Base-by-base conservation (phyloP, 2,329 filamentous ascomycete species). In the Paracorniculantispora psalliotae region DNA sequence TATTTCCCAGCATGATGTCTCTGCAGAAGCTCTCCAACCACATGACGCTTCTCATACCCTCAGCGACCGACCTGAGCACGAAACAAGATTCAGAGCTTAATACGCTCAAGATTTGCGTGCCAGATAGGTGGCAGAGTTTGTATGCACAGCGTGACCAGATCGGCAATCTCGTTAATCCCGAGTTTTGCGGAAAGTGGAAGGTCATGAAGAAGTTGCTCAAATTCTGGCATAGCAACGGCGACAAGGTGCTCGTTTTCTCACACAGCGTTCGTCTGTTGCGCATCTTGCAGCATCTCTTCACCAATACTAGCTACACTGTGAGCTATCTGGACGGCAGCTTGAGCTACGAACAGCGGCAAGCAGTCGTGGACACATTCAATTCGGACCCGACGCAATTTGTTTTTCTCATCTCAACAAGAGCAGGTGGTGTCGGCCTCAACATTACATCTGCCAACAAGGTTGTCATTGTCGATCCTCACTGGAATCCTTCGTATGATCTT, bases 401-500 rank as follows among this genome's bases (percentile, higher is more conserved):
- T 5, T 99, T 99, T 67, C 79, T 99, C 21, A 97, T 99, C 67
- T 96, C 90, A 23, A 97, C 94, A 7, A 91, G 89, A 68, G 92
- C 94, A 2, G 94, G 94, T 25, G 94, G 94, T 4, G 89, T 97
- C 0, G 94, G 94, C 0, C 79, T 99, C 28, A 99, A 99, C 70
- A 97, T 99, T 69, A 96, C 93, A 0, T 94, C 91, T 2, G 94
- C 94, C 1, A 99, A 99, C 75, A 97, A 97, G 74, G 94, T 99
- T 0, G 93, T 99, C 43, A 91, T 99, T 37, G 87, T 97, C 50
- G 94, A 97, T 70, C 94, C 94, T 0, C 94, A 97, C 67, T 99
- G 94, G 94, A 99, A 99, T 65, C 94, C 94, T 0, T 85, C 91
- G 2, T 93, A 94, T 65, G 94, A 99, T 67, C 81, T 97, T 0